Conservation (phyloP, 1,284 basidiomycete species). For the Sphaerobolus stellatus region DNA sequence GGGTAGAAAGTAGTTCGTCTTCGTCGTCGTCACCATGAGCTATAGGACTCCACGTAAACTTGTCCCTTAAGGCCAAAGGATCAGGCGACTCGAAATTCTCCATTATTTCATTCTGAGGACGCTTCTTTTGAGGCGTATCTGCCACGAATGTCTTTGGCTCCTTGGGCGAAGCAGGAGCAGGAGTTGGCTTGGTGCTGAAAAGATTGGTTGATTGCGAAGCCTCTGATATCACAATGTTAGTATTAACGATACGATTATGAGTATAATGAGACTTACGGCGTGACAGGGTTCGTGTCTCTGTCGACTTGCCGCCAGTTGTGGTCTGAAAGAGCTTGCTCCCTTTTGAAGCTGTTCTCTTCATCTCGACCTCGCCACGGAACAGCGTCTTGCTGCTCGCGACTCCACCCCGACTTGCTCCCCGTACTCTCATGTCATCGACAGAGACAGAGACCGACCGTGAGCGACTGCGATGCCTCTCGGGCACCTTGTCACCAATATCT, state of each 20-base stretch:
- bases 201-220: neutral
- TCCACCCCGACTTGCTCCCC: constrained; percentile 11
- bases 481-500: neutral
- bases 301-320: neutral
- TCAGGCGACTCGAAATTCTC: neutral
- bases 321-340: constrained; percentile 2
- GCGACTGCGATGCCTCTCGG: neutral
- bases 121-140: constrained; percentile 10
- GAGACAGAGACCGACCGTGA: constrained; percentile 12
- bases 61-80: neutral
- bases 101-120: neutral
- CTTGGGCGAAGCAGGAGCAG: neutral
- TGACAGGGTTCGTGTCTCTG: neutral
- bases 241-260: neutral
- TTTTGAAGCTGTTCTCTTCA: constrained; percentile 9
- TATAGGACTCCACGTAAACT: neutral
- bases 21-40: neutral
- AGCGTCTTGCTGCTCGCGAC: constrained; percentile 11
- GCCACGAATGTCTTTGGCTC: neutral
- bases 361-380: constrained; percentile 10
- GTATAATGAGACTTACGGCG: neutral
- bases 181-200: neutral
- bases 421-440: constrained; percentile 10
- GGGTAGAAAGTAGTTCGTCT: neutral
- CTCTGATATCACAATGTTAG: neutral